These are phyloP conservation scores for Cryptococcus floricola DNA, from an alignment of 1,284 basidiomycete genomes.

Conservation along the genomic window DNA sequence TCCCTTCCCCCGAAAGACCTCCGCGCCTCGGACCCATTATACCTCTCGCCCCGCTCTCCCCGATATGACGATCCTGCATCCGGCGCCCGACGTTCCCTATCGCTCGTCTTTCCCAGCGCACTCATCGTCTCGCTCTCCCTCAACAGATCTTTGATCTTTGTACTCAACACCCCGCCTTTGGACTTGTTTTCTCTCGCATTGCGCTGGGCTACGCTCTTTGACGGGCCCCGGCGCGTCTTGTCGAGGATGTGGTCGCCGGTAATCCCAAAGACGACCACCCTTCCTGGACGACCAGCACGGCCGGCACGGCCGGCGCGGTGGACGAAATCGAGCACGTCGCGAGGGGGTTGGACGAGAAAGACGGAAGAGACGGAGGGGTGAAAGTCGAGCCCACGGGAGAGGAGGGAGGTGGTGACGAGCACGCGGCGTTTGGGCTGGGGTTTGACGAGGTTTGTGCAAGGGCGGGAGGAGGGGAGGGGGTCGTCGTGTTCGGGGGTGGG, in stretches of 20 bases:
- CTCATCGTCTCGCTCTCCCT: not conserved
- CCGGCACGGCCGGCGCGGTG: conserved; percentile 71
- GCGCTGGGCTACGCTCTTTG: not conserved
- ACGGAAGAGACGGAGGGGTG: conserved; percentile 68
- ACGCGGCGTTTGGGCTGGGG: conserved; percentile 50
- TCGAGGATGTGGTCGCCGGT: conserved; percentile 7
- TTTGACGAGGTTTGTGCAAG: not conserved
- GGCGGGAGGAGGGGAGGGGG: not conserved
- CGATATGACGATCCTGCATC: not conserved
- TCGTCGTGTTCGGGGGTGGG: not conserved
- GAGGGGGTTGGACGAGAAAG: conserved; percentile 76
- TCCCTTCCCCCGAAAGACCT: too few relatives aligned
- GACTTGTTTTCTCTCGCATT: not conserved
- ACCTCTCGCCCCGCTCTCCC: not conserved
- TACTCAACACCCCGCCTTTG: not conserved
- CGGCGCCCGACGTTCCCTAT: too few relatives aligned
- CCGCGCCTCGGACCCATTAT: too few relatives aligned
- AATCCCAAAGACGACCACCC: conserved; percentile 50
- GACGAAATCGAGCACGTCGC: conserved; percentile 82
- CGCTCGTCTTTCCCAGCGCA: not conserved
- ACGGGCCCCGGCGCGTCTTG: not conserved
- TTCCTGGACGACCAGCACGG: conserved; percentile 66
- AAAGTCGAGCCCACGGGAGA: conserved; percentile 88
- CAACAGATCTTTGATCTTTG: not conserved
- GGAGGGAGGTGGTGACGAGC: conserved; percentile 80